These are phyloP conservation scores for Sugiyamaella sp. DNA, from an alignment of 1,139 yeast species.

Conservation along the genomic window DNA sequence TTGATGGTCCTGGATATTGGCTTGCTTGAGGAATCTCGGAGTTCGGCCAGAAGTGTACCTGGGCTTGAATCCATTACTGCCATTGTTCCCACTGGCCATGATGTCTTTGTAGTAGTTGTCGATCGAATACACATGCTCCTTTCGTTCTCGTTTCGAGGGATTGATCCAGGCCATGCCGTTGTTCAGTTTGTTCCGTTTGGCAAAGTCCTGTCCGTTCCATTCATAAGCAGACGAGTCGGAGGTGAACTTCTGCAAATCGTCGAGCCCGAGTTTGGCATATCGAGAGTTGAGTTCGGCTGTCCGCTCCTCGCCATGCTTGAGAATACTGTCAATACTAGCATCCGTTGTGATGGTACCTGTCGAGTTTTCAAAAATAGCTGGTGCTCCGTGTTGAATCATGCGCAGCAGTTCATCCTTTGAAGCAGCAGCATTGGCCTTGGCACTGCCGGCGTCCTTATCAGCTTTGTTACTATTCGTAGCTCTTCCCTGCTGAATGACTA, in stretches of 20 bases:
- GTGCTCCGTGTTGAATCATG: constrained; percentile 98
- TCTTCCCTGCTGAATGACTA: constrained; percentile 95
- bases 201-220: constrained; percentile 96
- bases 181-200: constrained; percentile 54
- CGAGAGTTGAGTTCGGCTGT: constrained; percentile 77
- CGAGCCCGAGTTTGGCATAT: constrained; percentile 83
- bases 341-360: constrained; percentile 48
- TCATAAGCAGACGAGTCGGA: constrained; percentile 87
- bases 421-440: constrained; percentile 47
- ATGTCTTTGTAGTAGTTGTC: constrained; percentile 90
- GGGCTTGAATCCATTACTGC: constrained; percentile 51
- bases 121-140: constrained; percentile 84
- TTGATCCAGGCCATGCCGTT: constrained; percentile 71
- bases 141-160: constrained; percentile 86
- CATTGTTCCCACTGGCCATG: constrained; percentile 41
- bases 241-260: constrained; percentile 87
- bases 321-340: constrained; percentile 77
- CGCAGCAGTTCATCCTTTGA: constrained; percentile 84
- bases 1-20: constrained; percentile 74
- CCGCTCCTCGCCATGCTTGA: constrained; percentile 77
- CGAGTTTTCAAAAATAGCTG: constrained; percentile 62
- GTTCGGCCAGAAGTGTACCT: constrained; percentile 29
- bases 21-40: constrained; percentile 58
- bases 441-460: constrained; percentile 39
- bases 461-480: constrained; percentile 37